Evolutionary conservation across 1,139 yeast genomes (phyloP).

Genomic region (Kodamaea arcana): DNA sequence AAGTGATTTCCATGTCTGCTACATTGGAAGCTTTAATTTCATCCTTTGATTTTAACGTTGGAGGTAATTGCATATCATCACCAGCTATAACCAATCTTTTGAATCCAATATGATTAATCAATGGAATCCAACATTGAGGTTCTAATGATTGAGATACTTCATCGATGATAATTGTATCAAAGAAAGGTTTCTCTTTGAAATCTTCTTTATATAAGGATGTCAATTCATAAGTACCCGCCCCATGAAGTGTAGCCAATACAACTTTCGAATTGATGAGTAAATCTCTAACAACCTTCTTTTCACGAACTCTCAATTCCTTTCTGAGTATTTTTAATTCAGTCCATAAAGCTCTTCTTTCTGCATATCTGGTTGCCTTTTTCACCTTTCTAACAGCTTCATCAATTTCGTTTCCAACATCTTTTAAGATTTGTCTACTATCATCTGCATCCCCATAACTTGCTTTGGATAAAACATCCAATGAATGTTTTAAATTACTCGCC

Average conservation of each 20-base stretch:
- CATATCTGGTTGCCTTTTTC: constrained; percentile 61
- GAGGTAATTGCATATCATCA: constrained; percentile 85
- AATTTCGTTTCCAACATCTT: constrained; percentile 71
- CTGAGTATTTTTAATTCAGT: constrained; percentile 63
- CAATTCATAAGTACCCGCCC: constrained; percentile 73
- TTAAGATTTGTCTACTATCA: constrained; percentile 58
- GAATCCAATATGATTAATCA: constrained; percentile 60
- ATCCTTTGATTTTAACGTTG: constrained; percentile 55
- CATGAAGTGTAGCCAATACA: constrained; percentile 80
- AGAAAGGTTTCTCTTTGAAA: constrained; percentile 35
- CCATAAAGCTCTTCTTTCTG: constrained; percentile 66
- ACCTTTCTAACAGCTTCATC: constrained; percentile 53
- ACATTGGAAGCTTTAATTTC: constrained; percentile 19
- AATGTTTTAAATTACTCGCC: constrained; percentile 60
- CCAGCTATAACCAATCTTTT: constrained; percentile 72
- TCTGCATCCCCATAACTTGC: constrained; percentile 31
- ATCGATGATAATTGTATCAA: constrained; percentile 84
- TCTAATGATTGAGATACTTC: constrained; percentile 94
- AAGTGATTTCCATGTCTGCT: constrained; percentile 53
- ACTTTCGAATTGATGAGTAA: constrained; percentile 61
- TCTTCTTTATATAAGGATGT: constrained; percentile 39
- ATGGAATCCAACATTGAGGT: constrained; percentile 96
- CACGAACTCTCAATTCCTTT: constrained; percentile 66
- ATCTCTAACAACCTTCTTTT: constrained; percentile 58
- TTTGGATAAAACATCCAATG: constrained; percentile 70